Evolutionary conservation across 495 filamentous ascomycete genomes (phyloP).

Genomic region (Penicillium paxilli): DNA sequence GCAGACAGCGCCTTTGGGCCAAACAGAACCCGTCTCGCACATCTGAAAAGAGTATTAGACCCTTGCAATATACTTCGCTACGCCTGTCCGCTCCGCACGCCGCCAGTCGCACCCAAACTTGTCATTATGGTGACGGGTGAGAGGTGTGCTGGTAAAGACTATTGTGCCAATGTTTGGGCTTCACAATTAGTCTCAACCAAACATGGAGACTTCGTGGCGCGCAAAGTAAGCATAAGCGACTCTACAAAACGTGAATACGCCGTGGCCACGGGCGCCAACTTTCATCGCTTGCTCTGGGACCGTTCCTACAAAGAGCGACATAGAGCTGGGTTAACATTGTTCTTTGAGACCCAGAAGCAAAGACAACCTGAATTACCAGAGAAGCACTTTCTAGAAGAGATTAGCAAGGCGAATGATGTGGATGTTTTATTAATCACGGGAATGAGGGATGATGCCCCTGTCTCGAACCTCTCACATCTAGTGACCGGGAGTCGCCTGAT

Average conservation of each 20-base stretch:
- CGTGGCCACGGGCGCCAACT: constrained; percentile 47
- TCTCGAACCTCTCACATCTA: constrained; percentile 54
- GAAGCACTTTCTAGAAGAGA: constrained; percentile 55
- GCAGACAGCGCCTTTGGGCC: constrained; percentile 57
- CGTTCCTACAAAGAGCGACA: constrained; percentile 65
- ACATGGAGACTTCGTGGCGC: constrained; percentile 39
- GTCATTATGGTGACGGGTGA: constrained; percentile 63
- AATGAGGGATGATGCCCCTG: constrained; percentile 64
- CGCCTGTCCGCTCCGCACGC: constrained; percentile 55
- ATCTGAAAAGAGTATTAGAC: constrained; percentile 54
- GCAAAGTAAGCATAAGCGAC: constrained; percentile 60
- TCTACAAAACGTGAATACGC: constrained; percentile 61
- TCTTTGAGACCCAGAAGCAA: constrained; percentile 50
- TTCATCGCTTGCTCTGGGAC: constrained; percentile 48
- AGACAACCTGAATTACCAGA: constrained; percentile 50
- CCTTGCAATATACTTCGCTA: constrained; percentile 55
- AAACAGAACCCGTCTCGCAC: constrained; percentile 51
- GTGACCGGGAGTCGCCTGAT: constrained; percentile 56
- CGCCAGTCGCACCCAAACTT: constrained; percentile 44
- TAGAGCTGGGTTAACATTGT: constrained; percentile 52
- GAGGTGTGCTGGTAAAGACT: constrained; percentile 61
- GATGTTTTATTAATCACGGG: constrained; percentile 65
- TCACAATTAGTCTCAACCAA: constrained; percentile 35
- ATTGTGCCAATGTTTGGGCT: constrained; percentile 57
- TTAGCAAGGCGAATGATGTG: constrained; percentile 42